Base-by-base conservation (phyloP, 2,329 filamentous ascomycete species). In the Xylariaceae sp. region DNA sequence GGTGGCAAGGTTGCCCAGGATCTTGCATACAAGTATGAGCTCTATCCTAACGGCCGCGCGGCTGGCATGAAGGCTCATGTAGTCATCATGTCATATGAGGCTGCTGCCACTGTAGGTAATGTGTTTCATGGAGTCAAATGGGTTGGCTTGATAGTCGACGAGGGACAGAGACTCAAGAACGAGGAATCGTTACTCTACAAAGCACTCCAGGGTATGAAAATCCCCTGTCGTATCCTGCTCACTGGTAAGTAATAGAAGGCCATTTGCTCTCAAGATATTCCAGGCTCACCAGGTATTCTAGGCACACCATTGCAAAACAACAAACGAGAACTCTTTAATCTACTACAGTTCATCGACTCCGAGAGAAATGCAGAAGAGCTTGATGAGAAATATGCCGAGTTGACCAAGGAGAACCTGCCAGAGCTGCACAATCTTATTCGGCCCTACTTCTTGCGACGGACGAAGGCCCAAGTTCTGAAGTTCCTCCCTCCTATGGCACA, bases 81-180 rank as follows among this genome's bases (percentile, higher is more conserved):
- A 17, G 91, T 99, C 0, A 88, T 99, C 67, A 96, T 94, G 71
- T 97, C 93, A 0, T 99, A 96, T 68, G 93, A 97, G 70, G 89
- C 91, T 7, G 90, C 91, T 42, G 81, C 88, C 45, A 91, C 96
- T 63, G 83, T 88, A 4, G 82, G 81, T 55, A 88, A 86, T 47
- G 83, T 81, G 44, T 89, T 99, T 71, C 82, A 79, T 30, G 78
- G 77, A 10, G 84, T 96, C 18, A 86, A 85, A 48, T 99, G 94
- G 94, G 85, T 87, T 54, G 93, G 90, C 0, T 77, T 99, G 37
- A 85, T 99, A 11, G 90, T 97, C 0, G 94, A 99, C 68, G 94
- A 99, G 76, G 94, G 94, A 1, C 94, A 99, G 69, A 86, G 94
- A 2, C 78, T 99, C 59, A 99, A 99, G 74, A 97, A 95, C 69